Percentiles rank a stretch among this genome's conserved stretches.
Evolutionary conservation across 495 filamentous ascomycete genomes (phyloP).

Genomic region (Hyphodiscus hymeniophilus): DNA sequence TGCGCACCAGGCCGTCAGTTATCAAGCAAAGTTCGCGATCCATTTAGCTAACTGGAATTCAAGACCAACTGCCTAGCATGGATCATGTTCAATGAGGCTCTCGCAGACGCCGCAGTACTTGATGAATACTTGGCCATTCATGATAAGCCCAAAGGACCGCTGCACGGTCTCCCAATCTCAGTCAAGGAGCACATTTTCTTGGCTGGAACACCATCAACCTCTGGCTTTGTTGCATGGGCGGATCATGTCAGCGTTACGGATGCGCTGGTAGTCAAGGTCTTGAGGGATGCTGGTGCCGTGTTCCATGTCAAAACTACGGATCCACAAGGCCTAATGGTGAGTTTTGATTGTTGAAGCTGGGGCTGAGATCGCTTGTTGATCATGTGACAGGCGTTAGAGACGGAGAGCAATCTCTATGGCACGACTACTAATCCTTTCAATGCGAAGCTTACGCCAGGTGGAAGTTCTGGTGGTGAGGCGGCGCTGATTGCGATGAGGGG

Average conservation of each 20-base stretch:
- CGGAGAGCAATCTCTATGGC: conserved; percentile 24
- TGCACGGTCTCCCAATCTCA: conserved; percentile 62
- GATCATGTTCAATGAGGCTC: conserved; percentile 51
- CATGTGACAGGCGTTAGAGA: too few species aligned
- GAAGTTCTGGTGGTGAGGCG: conserved; percentile 51
- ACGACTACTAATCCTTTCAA: conserved; percentile 44
- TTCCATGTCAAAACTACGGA: conserved; percentile 45
- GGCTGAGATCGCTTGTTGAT: too few species aligned
- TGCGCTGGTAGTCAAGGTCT: conserved; percentile 35
- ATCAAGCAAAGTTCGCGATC: too few species aligned
- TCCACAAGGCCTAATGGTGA: conserved; percentile 22
- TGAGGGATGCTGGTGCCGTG: conserved; percentile 39
- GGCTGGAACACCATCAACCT: conserved; percentile 40
- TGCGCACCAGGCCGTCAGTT: too few species aligned
- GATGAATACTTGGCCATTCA: conserved; percentile 47
- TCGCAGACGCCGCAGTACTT: conserved; percentile 47
- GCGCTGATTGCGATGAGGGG: conserved; percentile 47
- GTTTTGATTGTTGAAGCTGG: too few species aligned
- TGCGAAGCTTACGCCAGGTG: conserved; percentile 41
- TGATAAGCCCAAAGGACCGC: conserved; percentile 36
- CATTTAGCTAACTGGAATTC: too few species aligned
- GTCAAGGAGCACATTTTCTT: conserved; percentile 59
- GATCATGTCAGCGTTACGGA: conserved; percentile 30
- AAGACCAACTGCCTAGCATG: conserved; percentile 56
- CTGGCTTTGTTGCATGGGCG: conserved; percentile 38